Evolutionary conservation across 1,284 basidiomycete genomes (phyloP).

Genomic region (Heliocybe sulcata): DNA sequence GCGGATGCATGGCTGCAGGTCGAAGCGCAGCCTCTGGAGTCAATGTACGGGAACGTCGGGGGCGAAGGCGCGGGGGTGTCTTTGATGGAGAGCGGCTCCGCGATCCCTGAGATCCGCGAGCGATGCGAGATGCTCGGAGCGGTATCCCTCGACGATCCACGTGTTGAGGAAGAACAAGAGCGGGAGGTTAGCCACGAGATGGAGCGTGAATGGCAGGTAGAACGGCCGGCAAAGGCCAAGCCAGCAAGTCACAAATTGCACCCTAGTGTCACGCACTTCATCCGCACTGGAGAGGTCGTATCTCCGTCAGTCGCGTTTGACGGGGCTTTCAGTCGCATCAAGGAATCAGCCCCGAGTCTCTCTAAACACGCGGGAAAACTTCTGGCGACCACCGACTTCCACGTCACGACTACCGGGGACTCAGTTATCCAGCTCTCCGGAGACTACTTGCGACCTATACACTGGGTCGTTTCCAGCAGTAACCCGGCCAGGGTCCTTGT

Average conservation of each 20-base stretch:
- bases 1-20: constrained; percentile 26
- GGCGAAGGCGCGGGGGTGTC: background rate
- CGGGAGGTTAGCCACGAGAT: constrained; percentile 37
- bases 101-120: constrained; percentile 17
- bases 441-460: constrained; percentile 32
- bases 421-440: background rate
- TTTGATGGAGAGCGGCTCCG: background rate
- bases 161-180: constrained; percentile 42
- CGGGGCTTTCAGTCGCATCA: constrained; percentile 11
- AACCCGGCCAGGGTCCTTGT: constrained; percentile 19
- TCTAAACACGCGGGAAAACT: background rate
- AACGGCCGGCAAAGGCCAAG: constrained; percentile 22
- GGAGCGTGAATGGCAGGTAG: constrained; percentile 30
- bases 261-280: constrained; percentile 19
- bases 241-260: constrained; percentile 19
- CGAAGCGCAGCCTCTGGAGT: constrained; percentile 30
- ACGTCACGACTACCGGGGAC: background rate
- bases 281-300: constrained; percentile 16
- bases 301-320: constrained; percentile 6
- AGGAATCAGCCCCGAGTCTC: background rate
- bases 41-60: constrained; percentile 23
- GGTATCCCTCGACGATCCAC: constrained; percentile 8
- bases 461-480: constrained; percentile 30
- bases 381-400: background rate
- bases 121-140: constrained; percentile 23